Conservation (phyloP, 768 basidiomycete species). For the Dentipellis sp. region DNA sequence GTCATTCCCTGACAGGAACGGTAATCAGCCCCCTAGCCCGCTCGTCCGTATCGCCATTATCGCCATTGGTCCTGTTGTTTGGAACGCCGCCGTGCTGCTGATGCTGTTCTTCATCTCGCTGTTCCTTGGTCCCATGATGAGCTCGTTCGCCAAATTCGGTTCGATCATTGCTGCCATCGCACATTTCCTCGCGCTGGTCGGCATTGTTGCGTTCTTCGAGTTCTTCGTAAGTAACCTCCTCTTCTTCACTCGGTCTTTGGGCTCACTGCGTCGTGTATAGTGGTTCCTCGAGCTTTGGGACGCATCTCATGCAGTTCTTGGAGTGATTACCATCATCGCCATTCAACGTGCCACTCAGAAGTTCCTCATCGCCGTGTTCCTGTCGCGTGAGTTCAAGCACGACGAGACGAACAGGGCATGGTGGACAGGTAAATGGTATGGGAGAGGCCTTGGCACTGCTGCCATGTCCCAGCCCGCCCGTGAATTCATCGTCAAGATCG, state of each 20-base stretch:
- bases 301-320: slow-evolving; percentile 85
- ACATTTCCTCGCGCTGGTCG: slow-evolving; percentile 74
- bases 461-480: slow-evolving; percentile 97
- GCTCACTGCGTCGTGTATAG: slow-evolving; percentile 28
- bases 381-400: slow-evolving; percentile 98
- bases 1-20: slow-evolving; percentile 65
- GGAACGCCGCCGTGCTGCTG: slow-evolving; percentile 86
- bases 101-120: slow-evolving; percentile 86
- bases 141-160: slow-evolving; percentile 79
- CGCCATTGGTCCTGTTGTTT: slow-evolving; percentile 86
- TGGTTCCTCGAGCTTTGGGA: slow-evolving; percentile 96
- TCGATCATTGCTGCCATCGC: slow-evolving; percentile 90
- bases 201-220: slow-evolving; percentile 86
- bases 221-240: slow-evolving; percentile 67
- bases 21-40: slow-evolving; percentile 66
- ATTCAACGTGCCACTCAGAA: slow-evolving; percentile 94
- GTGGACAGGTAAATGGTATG: slow-evolving; percentile 99
- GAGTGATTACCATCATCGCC: slow-evolving; percentile 82
- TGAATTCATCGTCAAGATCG: slow-evolving; percentile 96
- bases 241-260: slow-evolving; percentile 19
- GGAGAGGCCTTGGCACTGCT: slow-evolving; percentile 81
- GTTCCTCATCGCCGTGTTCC: slow-evolving; percentile 85
- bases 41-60: slow-evolving; percentile 85
- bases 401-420: slow-evolving; percentile 98
- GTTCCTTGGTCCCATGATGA: slow-evolving; percentile 85